Evolutionary conservation across 2,329 filamentous ascomycete genomes (phyloP).

Genomic region (Colletotrichum sp.): DNA sequence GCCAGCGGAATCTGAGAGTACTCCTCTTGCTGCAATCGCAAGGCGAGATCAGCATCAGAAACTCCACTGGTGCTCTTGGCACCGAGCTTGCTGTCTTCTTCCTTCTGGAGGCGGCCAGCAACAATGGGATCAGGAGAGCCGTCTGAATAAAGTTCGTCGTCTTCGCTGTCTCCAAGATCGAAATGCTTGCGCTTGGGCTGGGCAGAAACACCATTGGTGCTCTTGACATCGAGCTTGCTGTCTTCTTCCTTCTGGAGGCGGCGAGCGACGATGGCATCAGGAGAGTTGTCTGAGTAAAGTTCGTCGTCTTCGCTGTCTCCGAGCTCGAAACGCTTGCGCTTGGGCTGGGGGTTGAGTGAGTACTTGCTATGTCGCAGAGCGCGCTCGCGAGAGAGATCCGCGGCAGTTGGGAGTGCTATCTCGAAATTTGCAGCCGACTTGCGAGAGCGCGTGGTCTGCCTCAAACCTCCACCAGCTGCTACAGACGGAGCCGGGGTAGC

Average conservation of each 20-base stretch:
- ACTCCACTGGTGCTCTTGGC: not conserved
- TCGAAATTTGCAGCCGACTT: conserved; percentile 34
- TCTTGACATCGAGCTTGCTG: not conserved
- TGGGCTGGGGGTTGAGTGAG: conserved; percentile 42
- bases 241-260: conserved; percentile 39
- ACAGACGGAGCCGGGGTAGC: conserved; percentile 40
- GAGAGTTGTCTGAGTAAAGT: conserved; percentile 25
- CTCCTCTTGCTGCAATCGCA: conserved; percentile 39
- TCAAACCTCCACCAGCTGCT: conserved; percentile 19
- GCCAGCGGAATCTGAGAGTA: conserved; percentile 19
- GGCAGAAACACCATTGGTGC: not conserved
- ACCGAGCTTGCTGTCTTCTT: conserved; percentile 29
- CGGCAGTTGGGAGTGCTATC: conserved; percentile 34
- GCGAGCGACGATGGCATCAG: conserved; percentile 36
- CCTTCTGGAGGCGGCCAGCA: conserved; percentile 38
- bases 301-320: conserved; percentile 48
- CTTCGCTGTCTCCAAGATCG: conserved; percentile 44
- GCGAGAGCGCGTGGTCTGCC: conserved; percentile 15
- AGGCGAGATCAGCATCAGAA: conserved; percentile 35
- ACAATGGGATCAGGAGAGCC: conserved; percentile 30
- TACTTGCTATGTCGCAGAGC: conserved; percentile 54
- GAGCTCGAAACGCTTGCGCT: conserved; percentile 48
- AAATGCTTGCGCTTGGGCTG: conserved; percentile 45
- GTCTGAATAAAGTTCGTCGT: conserved; percentile 38
- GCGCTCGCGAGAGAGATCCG: conserved; percentile 44